phyloP scores from a whole-genome alignment of 805 yeast species.

The Saturnispora halmiae region DNA sequence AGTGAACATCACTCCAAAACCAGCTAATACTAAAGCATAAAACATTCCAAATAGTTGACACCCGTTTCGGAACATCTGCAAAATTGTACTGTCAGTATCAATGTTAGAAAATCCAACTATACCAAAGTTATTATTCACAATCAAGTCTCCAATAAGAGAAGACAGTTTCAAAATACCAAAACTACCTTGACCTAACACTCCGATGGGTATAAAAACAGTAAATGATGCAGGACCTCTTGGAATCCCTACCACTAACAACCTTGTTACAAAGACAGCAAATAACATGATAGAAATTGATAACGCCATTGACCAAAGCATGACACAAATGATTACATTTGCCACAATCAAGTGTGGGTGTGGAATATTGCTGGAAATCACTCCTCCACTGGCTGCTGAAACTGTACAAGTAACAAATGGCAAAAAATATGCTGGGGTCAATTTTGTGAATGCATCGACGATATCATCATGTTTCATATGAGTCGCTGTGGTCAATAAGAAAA shows the following conservation, averaged over 20 bases:
- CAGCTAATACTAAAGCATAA: conserved; percentile 23
- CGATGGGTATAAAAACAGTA: conserved; percentile 70
- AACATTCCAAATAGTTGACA: conserved; percentile 14
- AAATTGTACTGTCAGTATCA: not conserved
- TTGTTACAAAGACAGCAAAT: conserved; percentile 55
- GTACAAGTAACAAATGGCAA: conserved; percentile 76
- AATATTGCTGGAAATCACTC: conserved; percentile 37
- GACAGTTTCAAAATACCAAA: conserved; percentile 43
- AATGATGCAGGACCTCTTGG: conserved; percentile 49
- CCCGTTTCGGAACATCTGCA: not conserved
- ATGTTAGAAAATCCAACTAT: conserved; percentile 4
- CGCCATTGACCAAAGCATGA: conserved; percentile 64
- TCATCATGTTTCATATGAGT: conserved; percentile 2
- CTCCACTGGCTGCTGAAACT: conserved; percentile 68
- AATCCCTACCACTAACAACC: conserved; percentile 46
- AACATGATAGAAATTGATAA: conserved; percentile 26
- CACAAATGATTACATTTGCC: conserved; percentile 44
- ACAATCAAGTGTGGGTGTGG: conserved; percentile 30
- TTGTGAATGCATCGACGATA: conserved; percentile 24
- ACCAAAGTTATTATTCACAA: conserved; percentile 6
- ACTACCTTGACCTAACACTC: conserved; percentile 81
- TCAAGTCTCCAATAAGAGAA: conserved; percentile 15
- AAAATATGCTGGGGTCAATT: conserved; percentile 49
- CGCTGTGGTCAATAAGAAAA: conserved; percentile 31
- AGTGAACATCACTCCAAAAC: conserved; percentile 32